Evolutionary conservation across 495 filamentous ascomycete species (phyloP).

Genomic region (Hyphodiscus hymeniophilus): DNA sequence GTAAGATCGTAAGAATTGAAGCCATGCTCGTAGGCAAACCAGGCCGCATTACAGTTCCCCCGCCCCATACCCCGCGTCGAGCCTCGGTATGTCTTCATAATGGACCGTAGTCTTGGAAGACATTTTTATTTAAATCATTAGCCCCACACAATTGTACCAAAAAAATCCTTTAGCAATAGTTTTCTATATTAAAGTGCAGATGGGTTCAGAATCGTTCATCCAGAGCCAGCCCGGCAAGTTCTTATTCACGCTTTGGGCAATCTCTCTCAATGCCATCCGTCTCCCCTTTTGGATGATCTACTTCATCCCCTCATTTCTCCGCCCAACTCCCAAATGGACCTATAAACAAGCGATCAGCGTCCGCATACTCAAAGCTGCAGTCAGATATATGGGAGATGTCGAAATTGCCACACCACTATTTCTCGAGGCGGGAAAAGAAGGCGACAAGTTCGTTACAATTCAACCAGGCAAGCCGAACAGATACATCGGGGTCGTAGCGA

Average conservation of each 20-base stretch:
- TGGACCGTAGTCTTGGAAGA: no score
- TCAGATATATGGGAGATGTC: constrained; percentile 19
- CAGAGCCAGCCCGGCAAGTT: constrained; percentile 29
- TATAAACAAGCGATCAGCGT: constrained; percentile 27
- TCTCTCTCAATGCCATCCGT: constrained; percentile 18
- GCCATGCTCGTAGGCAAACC: no score
- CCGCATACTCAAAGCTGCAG: constrained; percentile 19
- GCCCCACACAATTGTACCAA: no score
- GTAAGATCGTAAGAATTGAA: no score
- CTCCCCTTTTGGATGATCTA: constrained; percentile 26
- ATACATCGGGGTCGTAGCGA: constrained; percentile 10
- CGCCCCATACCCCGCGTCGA: no score
- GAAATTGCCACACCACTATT: constrained; percentile 19
- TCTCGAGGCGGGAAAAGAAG: constrained; percentile 26
- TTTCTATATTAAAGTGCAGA: background rate
- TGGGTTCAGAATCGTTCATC: background rate
- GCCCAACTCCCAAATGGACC: constrained; percentile 25
- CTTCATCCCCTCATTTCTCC: constrained; percentile 20
- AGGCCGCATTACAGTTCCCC: no score
- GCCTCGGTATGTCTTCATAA: no score
- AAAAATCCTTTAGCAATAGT: background rate
- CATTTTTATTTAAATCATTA: no score
- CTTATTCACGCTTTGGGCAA: constrained; percentile 25
- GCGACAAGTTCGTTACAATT: constrained; percentile 25
- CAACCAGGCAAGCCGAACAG: constrained; percentile 12